Base-by-base conservation (phyloP, 2,329 filamentous ascomycete species). In the Stemphylium lycopersici region DNA sequence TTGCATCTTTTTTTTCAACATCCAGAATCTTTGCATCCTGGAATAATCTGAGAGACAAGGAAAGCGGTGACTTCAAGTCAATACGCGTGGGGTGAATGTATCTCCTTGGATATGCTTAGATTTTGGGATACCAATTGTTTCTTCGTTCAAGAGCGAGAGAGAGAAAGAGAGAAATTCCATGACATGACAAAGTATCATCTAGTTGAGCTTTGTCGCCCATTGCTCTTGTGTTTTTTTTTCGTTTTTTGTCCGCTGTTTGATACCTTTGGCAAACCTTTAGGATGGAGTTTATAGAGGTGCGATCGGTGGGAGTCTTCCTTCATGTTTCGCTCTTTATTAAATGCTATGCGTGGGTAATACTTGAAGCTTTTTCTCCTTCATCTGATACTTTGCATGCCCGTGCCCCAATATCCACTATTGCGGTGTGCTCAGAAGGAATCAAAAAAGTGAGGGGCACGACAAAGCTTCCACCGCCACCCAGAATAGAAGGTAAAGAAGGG, bases 241-340 rank as follows among this genome's bases (percentile, higher is more conserved):
- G 15, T 22, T 22, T 51, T 15, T 20, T 29, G 34, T 60, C 47
- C 40, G 42, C 37, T 49, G 26, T 51, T 55, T 46, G 36, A 40
- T 58, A 50, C 40, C 45, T 46, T 56, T 50, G 60, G 62, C 5
- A 24, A 58, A 62, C 48, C 50, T 45, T 57, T 62, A 67, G 66
- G 65, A 57, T 47, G 65, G 67, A 59, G 67, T 70, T 65, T 24
- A 63, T 70, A 72, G 69, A 72, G 67, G 61, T 69, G 62, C 60
- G 6, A 29, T 11, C 8, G 6, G 2, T 29, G 26, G 26, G 8
- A 29, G 10, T 29, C 26, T 29, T 29, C 8, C 26, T 29, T 11
- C 7, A 24, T 29, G 8, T 29, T 10, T 29, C 10, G 26, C 26
- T 29, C 10, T 6, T 6, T 29, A 29, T 29, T 29, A 11, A 29